These are phyloP conservation scores for Epichloe bromicola DNA, from an alignment of 2,329 filamentous ascomycete genomes.

Conservation along the genomic window DNA sequence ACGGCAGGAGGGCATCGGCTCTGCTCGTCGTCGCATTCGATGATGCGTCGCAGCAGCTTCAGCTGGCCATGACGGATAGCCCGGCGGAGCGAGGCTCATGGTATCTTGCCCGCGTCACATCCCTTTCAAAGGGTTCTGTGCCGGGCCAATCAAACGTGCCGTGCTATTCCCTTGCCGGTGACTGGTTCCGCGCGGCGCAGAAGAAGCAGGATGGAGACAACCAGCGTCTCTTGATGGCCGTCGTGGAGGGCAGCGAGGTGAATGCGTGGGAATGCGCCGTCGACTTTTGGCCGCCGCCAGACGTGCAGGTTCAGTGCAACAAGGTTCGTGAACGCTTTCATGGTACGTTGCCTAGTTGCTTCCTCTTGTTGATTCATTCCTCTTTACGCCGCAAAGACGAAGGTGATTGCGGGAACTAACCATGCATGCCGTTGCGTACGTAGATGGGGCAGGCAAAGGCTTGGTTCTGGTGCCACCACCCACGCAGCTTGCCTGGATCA, in stretches of 20 bases:
- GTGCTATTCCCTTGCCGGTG: slow-evolving; percentile 10
- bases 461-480: slow-evolving; percentile 3
- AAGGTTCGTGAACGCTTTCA: slow-evolving; percentile 5
- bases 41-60: slow-evolving; percentile 6
- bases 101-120: slow-evolving; percentile 6
- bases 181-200: slow-evolving; percentile 5
- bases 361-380: background rate
- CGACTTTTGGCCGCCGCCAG: slow-evolving; percentile 7
- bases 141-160: slow-evolving; percentile 8
- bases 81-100: slow-evolving; percentile 6
- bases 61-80: slow-evolving; percentile 9
- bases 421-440: background rate
- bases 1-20: slow-evolving; percentile 3
- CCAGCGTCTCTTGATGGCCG: slow-evolving; percentile 8
- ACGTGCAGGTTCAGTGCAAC: slow-evolving; percentile 7
- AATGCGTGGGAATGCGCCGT: slow-evolving; percentile 10
- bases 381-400: background rate
- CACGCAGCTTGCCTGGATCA: slow-evolving; percentile 10
- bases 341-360: slow-evolving; percentile 3
- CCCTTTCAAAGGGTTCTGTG: slow-evolving; percentile 2
- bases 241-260: slow-evolving; percentile 7
- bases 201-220: background rate
- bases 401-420: background rate
- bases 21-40: slow-evolving; percentile 10
- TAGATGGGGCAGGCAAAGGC: slow-evolving; percentile 7